Conservation (phyloP, 352 stramenopile species). For the Phytophthora macrochlamydospora region DNA sequence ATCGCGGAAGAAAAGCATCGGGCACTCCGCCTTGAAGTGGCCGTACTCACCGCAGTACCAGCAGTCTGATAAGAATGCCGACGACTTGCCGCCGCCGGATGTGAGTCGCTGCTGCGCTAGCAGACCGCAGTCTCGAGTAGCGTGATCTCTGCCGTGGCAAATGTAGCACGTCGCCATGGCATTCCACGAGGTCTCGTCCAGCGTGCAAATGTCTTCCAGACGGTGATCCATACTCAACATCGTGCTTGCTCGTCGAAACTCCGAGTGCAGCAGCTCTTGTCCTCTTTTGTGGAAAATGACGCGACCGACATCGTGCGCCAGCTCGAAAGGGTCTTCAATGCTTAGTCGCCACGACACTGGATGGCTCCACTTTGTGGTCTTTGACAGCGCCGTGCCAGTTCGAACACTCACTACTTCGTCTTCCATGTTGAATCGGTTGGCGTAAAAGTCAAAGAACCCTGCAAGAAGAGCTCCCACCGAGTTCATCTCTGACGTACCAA, state of each 20-base stretch:
- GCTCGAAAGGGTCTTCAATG: conserved; percentile 89
- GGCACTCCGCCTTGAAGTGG: conserved; percentile 78
- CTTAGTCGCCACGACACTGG: conserved; percentile 75
- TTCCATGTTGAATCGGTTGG: conserved; percentile 95
- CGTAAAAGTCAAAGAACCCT: conserved; percentile 98
- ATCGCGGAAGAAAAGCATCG: conserved; percentile 64
- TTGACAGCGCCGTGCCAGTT: conserved; percentile 61
- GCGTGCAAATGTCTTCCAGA: conserved; percentile 58
- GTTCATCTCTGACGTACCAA: conserved; percentile 72
- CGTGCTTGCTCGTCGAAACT: conserved; percentile 69
- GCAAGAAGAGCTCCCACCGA: conserved; percentile 92
- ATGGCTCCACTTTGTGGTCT: conserved; percentile 76
- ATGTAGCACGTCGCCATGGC: conserved; percentile 67
- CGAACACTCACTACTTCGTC: conserved; percentile 94
- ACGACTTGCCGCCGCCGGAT: conserved; percentile 8
- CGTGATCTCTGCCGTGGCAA: conserved; percentile 54
- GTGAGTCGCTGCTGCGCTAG: conserved; percentile 27
- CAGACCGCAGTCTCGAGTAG: conserved; percentile 58
- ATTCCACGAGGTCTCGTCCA: conserved; percentile 58
- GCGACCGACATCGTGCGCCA: conserved; percentile 77
- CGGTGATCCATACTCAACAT: conserved; percentile 50
- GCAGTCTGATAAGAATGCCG: conserved; percentile 53
- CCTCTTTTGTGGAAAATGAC: conserved; percentile 79
- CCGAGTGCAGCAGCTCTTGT: conserved; percentile 58
- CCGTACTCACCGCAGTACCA: conserved; percentile 81